Conservation (phyloP, 441 rosid genomes). For the Jatropha podagrica region DNA sequence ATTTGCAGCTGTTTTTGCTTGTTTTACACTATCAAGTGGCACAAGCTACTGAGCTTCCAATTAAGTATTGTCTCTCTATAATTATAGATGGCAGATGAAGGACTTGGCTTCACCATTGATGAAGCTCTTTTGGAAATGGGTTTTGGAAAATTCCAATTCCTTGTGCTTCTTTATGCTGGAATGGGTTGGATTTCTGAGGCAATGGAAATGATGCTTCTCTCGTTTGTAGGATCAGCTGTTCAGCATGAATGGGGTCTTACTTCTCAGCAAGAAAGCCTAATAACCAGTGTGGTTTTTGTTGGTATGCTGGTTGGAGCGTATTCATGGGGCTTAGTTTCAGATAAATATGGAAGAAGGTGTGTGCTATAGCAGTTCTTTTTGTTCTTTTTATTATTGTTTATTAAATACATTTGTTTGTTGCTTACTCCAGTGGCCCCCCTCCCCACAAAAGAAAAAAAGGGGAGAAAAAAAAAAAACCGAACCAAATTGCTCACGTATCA, state of each 20-base stretch:
- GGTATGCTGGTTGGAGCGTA: conserved; percentile 94
- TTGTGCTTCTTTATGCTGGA: conserved; percentile 83
- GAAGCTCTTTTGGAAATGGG: conserved; percentile 79
- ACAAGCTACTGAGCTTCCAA: background rate
- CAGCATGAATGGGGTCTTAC: conserved; percentile 73
- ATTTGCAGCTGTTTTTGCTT: conserved; percentile 1
- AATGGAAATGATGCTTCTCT: conserved; percentile 98
- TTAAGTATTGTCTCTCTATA: background rate
- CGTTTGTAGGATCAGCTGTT: conserved; percentile 86
- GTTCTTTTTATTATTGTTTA: background rate
- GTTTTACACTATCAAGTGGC: background rate
- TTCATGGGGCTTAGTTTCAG: conserved; percentile 90
- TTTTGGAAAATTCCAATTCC: conserved; percentile 79
- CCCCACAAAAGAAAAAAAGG: no score
- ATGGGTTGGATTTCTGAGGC: conserved; percentile 96
- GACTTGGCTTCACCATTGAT: conserved; percentile 58
- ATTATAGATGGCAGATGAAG: conserved; percentile 54
- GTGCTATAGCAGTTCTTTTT: conserved; percentile 3
- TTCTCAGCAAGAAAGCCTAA: conserved; percentile 65
- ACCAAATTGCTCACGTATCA: background rate
- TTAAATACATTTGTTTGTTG: conserved; percentile 1
- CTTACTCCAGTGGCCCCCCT: background rate
- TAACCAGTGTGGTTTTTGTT: conserved; percentile 77
- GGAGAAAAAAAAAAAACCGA: no score
- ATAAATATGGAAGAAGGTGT: conserved; percentile 83